Evolutionary conservation across 73 alveolate genomes (phyloP).

Genomic region (Effrenium voratum): DNA sequence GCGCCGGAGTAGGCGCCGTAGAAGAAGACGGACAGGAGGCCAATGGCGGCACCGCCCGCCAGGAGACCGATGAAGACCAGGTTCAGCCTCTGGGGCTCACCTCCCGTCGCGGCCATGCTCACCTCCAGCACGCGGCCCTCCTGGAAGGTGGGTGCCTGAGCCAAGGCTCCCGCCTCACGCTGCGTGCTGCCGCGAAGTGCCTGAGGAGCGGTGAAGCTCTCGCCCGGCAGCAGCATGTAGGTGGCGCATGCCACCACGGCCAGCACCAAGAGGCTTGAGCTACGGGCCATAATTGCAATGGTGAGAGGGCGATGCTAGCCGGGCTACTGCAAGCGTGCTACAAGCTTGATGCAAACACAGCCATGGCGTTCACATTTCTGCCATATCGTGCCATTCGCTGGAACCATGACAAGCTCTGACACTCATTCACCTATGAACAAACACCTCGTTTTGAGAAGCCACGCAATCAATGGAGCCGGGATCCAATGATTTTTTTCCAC

Average conservation of each 20-base stretch:
- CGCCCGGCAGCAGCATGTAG: slow-evolving; percentile 36
- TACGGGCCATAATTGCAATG: slow-evolving; percentile 78
- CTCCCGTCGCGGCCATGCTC: slow-evolving; percentile 87
- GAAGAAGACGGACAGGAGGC: slow-evolving; percentile 91
- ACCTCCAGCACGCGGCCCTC: slow-evolving; percentile 83
- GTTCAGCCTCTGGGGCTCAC: slow-evolving; percentile 69
- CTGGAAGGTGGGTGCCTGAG: slow-evolving; percentile 86
- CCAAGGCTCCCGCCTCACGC: slow-evolving; percentile 89
- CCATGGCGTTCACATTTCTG: too few relatives aligned
- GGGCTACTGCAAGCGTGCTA: too few relatives aligned
- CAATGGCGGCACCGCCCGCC: slow-evolving; percentile 89
- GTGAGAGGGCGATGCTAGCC: too few relatives aligned
- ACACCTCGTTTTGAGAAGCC: too few relatives aligned
- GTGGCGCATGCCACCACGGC: slow-evolving; percentile 80
- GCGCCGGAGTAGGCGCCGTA: slow-evolving; percentile 94
- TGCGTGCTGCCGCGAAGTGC: slow-evolving; percentile 65
- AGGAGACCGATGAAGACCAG: slow-evolving; percentile 88
- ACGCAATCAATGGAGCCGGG: too few relatives aligned
- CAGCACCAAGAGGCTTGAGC: slow-evolving; percentile 81
- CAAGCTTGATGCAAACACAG: too few relatives aligned
- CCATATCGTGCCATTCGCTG: too few relatives aligned
- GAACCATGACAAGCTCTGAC: too few relatives aligned
- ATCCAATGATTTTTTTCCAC: too few relatives aligned
- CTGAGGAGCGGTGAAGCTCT: slow-evolving; percentile 87
- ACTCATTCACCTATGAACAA: too few relatives aligned